These are phyloP conservation scores for Xanthoconium separans DNA, from an alignment of 1,284 basidiomycete genomes.

Conservation along the genomic window DNA sequence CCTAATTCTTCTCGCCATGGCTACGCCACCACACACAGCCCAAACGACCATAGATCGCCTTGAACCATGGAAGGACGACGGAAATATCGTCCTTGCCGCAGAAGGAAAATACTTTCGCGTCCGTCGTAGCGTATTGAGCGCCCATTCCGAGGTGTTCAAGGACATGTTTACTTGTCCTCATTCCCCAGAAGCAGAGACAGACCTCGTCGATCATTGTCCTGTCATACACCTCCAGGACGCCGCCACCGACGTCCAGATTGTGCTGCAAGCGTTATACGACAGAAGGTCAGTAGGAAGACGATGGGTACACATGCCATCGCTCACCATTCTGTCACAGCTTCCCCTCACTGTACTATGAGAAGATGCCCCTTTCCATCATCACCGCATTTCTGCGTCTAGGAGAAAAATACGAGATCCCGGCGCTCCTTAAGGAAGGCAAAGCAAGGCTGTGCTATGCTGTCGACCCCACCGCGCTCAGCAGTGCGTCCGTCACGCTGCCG, in stretches of 20 bases:
- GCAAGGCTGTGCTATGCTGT: constrained; percentile 1
- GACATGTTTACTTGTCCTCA: constrained; percentile 7
- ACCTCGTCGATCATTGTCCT: constrained; percentile 9
- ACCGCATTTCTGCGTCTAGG: constrained; percentile 12
- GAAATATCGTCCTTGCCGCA: constrained; percentile 3
- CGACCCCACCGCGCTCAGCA: background rate
- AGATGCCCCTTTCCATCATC: background rate
- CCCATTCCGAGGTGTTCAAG: constrained; percentile 7
- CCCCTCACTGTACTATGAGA: background rate
- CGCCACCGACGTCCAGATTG: constrained; percentile 4
- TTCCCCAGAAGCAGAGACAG: background rate
- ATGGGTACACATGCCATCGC: too few species aligned
- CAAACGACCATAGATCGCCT: background rate
- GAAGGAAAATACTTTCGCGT: constrained; percentile 8
- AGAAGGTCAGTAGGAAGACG: constrained; percentile 6
- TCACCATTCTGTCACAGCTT: constrained; percentile 1
- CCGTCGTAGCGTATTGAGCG: constrained; percentile 7
- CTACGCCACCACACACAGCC: too few species aligned
- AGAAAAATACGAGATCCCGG: constrained; percentile 17
- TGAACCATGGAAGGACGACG: constrained; percentile 10
- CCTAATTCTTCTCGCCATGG: too few species aligned
- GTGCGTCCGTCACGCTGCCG: background rate
- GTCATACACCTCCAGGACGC: constrained; percentile 10
- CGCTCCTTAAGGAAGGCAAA: constrained; percentile 8
- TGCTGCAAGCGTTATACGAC: constrained; percentile 15